phyloP scores from a whole-genome alignment of 2,329 filamentous ascomycete species.

The Truncatella angustata region DNA sequence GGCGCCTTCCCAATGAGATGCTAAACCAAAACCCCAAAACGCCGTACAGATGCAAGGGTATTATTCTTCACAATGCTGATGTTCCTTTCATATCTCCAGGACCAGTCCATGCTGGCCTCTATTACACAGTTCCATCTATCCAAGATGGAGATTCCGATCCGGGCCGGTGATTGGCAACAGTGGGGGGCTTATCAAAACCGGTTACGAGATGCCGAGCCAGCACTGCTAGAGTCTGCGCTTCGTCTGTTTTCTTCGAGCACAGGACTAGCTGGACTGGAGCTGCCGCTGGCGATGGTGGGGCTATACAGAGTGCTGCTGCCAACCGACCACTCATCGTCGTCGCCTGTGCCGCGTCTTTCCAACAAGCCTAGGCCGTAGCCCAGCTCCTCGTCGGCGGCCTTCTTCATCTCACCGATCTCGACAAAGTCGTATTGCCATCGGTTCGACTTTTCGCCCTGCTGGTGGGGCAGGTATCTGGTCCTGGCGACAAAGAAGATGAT shows the following conservation, averaged over 20 bases:
- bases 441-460: constrained; percentile 80
- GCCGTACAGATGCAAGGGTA: constrained; percentile 7
- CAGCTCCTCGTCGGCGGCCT: constrained; percentile 22
- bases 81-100: no score
- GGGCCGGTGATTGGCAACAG: no score
- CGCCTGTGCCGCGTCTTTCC: constrained; percentile 10
- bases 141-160: no score
- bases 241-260: background rate
- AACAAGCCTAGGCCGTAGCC: constrained; percentile 15
- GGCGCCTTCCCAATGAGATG: no score
- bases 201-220: background rate
- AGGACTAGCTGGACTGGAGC: constrained; percentile 8
- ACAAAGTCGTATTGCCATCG: constrained; percentile 96
- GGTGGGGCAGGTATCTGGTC: constrained; percentile 75
- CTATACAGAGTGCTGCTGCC: constrained; percentile 14
- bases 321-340: constrained; percentile 14
- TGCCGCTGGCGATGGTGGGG: constrained; percentile 12
- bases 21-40: constrained; percentile 4
- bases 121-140: no score
- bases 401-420: constrained; percentile 68
- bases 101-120: no score
- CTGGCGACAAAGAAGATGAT: constrained; percentile 81
- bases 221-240: background rate
- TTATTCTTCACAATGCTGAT: constrained; percentile 3
- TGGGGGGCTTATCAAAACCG: background rate